These are phyloP conservation scores for Buxus sempervirens DNA, from an alignment of 164 flowering plant species.

Conservation along the genomic window DNA sequence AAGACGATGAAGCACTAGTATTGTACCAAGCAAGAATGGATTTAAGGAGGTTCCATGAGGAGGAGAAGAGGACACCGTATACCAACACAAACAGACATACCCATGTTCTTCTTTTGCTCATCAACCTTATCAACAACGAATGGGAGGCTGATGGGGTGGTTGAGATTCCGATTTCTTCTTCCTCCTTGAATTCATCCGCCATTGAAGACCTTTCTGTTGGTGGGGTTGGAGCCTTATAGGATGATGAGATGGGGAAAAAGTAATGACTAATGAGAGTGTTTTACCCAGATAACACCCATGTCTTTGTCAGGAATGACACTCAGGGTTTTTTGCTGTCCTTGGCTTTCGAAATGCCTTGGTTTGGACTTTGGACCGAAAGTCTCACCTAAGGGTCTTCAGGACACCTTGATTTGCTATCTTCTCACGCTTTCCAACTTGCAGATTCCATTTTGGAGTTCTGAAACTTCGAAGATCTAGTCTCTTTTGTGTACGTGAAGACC, in stretches of 20 bases:
- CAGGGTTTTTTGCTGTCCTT: too few species aligned
- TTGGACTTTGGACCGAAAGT: too few species aligned
- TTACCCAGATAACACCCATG: not conserved
- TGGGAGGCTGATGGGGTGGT: not conserved
- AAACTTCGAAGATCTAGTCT: too few species aligned
- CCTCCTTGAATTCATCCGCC: conserved; percentile 8
- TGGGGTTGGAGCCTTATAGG: not conserved
- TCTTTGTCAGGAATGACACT: conserved; percentile 10
- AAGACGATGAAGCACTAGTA: conserved; percentile 12
- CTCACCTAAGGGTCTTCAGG: too few species aligned
- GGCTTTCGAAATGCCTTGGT: too few species aligned
- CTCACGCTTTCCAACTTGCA: too few species aligned
- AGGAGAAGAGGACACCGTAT: conserved; percentile 35
- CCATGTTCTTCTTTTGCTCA: conserved; percentile 79
- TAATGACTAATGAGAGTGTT: not conserved
- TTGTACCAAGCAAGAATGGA: conserved; percentile 56
- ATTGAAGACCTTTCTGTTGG: not conserved
- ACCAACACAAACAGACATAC: conserved; percentile 47
- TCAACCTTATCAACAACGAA: conserved; percentile 14
- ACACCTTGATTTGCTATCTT: too few species aligned
- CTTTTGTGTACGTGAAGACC: too few species aligned
- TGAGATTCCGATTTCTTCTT: not conserved
- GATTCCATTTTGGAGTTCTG: too few species aligned
- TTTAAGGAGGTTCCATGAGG: conserved; percentile 51
- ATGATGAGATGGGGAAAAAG: not conserved